Base-by-base conservation (phyloP, 768 basidiomycete species). In the Boletus rubroflammeus region DNA sequence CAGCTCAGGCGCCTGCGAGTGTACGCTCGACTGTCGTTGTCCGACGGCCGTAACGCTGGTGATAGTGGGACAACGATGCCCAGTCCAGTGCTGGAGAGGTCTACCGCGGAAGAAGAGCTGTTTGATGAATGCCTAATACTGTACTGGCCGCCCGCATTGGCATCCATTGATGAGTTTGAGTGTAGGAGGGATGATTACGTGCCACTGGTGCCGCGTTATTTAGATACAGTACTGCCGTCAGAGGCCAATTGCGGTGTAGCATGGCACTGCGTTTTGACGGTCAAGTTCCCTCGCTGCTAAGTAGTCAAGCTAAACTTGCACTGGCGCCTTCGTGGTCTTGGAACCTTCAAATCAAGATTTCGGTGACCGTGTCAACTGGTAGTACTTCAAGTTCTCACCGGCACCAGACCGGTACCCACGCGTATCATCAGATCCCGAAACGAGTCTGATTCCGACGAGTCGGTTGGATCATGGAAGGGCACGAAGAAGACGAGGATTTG, bases 1-100 rank as follows among this genome's bases (percentile, higher is more conserved):
- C 86, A 83, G 62, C 85, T 86, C 2, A 75, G 67, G 53, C 86
- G 76, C 47, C 84, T 73, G 56, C 84, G 76, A 35, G 84, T 64
- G 57, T 75, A 62, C 14, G 65, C 59, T 25, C 50, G 61, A 49
- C 50, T 68, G 45, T 42, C 36, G 3, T 74, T 73, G 54, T 78
- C 76, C 2, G 67, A 62, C 15, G 69, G 63, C 5, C 48, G 53
- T 36, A 71, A 54, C 7, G 81, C 74, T n/a, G 84, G 82, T 11
- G 84, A 83, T 35, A 77, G 66, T 15, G 83, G 82, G 21, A 70
- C 72, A 39, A 77, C 73, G 50, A 53, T 62, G 54, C 67, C 70
- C 53, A 82, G 67, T 28, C 78, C 78, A 4, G 78, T 73, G n/a
- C 75, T 69, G 42, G 78, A 70, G 34, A 85, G 64, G 67, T 85